A percentile compares a stretch with the other conserved stretches of the same genome.
These are phyloP conservation scores for Boletellus emodensis DNA, from an alignment of 768 basidiomycete genomes.

Conservation along the genomic window DNA sequence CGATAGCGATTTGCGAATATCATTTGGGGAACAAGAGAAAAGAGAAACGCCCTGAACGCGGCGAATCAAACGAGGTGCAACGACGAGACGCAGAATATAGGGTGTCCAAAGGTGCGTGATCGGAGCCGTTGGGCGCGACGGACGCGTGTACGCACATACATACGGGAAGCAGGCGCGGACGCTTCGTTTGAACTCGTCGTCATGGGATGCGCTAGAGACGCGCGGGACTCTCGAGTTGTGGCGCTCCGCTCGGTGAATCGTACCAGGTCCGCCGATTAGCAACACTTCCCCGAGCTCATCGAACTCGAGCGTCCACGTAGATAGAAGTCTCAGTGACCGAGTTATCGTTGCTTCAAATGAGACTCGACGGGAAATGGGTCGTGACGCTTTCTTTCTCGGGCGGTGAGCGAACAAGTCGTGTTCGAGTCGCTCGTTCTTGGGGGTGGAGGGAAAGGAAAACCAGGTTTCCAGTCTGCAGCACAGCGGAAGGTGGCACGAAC, in stretches of 20 bases:
- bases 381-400: too few relatives aligned
- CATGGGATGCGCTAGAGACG: background rate
- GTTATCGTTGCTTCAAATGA: background rate
- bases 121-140: too few relatives aligned
- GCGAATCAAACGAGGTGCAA: background rate
- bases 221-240: background rate
- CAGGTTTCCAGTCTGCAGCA: background rate
- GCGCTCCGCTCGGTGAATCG: slow-evolving; percentile 7
- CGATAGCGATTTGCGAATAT: background rate
- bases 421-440: too few relatives aligned
- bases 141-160: too few relatives aligned
- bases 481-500: background rate
- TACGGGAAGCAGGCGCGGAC: too few relatives aligned
- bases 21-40: slow-evolving; percentile 1
- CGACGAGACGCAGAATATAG: background rate
- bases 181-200: background rate
- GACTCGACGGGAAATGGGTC: background rate
- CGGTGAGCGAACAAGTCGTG: too few relatives aligned
- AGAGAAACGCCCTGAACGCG: background rate
- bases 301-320: background rate
- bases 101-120: background rate
- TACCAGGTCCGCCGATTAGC: background rate
- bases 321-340: background rate
- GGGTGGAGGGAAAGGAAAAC: background rate
- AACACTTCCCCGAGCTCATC: background rate